These are phyloP conservation scores for Obba rivulosa DNA, from an alignment of 768 basidiomycete genomes.

Conservation along the genomic window DNA sequence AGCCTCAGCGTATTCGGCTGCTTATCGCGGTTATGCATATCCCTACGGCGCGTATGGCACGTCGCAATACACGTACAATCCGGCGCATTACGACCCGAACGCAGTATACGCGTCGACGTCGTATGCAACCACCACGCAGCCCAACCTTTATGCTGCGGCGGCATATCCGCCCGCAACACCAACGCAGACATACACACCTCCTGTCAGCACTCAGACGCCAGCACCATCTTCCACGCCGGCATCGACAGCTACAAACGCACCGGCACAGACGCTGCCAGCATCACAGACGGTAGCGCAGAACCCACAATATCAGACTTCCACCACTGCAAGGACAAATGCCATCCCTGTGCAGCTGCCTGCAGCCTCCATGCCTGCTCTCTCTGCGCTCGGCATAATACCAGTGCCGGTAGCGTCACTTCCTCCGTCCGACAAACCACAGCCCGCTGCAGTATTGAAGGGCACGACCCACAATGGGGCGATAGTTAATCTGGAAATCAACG, in stretches of 20 bases:
- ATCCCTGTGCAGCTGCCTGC: slow-evolving; percentile 72
- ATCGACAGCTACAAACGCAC: neutral
- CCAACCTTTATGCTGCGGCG: neutral
- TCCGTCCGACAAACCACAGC: slow-evolving; percentile 51
- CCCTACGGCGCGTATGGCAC: slow-evolving; percentile 20
- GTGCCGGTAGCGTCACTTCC: slow-evolving; percentile 52
- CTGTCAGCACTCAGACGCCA: slow-evolving; percentile 9
- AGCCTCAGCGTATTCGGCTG: slow-evolving; percentile 17
- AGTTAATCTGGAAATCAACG: slow-evolving; percentile 75
- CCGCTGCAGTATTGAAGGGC: slow-evolving; percentile 72
- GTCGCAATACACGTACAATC: slow-evolving; percentile 20
- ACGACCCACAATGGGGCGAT: slow-evolving; percentile 62
- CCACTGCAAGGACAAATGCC: slow-evolving; percentile 11
- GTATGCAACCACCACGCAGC: slow-evolving; percentile 1
- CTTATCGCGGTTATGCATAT: slow-evolving; percentile 22
- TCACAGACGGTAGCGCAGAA: slow-evolving; percentile 1
- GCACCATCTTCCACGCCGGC: slow-evolving; percentile 1
- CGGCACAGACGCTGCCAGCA: slow-evolving; percentile 4
- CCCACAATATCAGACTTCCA: neutral
- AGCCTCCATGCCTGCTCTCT: slow-evolving; percentile 48
- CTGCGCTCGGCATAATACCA: slow-evolving; percentile 69
- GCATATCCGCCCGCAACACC: slow-evolving; percentile 15
- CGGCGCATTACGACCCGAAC: slow-evolving; percentile 4
- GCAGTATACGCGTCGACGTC: slow-evolving; percentile 7
- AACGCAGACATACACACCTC: slow-evolving; percentile 33